A percentile compares a stretch with the other conserved stretches of the same genome.
These are phyloP conservation scores for Suhomyces canberraensis DNA, from an alignment of 805 yeast genomes.

Conservation along the genomic window DNA sequence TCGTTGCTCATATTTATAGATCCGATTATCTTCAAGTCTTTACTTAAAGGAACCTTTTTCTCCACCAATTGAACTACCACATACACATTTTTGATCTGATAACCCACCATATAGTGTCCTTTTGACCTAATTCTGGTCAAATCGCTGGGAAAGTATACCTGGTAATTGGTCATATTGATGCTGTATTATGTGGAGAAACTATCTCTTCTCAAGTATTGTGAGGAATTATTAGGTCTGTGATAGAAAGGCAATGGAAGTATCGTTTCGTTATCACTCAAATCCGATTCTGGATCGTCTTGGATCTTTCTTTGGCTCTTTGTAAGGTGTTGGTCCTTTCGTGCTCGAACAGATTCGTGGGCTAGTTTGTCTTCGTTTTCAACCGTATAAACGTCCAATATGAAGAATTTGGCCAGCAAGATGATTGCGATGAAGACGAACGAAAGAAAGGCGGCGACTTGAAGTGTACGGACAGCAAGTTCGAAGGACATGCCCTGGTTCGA, in stretches of 20 bases:
- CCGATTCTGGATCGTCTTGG: constrained; percentile 6
- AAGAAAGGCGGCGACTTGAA: neutral
- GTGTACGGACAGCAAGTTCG: neutral
- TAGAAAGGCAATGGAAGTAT: constrained; percentile 13
- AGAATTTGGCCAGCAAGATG: constrained; percentile 1
- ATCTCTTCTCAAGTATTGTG: constrained; percentile 41
- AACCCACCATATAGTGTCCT: constrained; percentile 21
- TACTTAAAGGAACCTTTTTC: neutral
- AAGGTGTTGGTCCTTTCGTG: neutral
- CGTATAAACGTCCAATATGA: constrained; percentile 5
- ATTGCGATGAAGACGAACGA: neutral
- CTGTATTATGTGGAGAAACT: constrained; percentile 34
- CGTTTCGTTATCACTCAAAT: constrained; percentile 3
- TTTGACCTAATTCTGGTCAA: constrained; percentile 11
- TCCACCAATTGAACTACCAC: constrained; percentile 6
- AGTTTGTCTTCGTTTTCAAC: constrained; percentile 3
- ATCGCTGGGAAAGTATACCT: constrained; percentile 36
- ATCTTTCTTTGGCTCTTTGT: neutral
- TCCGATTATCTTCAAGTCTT: constrained; percentile 4
- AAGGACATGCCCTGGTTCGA: too few species aligned
- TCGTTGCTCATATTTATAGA: neutral
- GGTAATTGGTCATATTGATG: too few species aligned
- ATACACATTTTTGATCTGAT: constrained; percentile 18
- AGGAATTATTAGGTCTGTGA: constrained; percentile 36
- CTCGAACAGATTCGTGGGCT: constrained; percentile 2